Evolutionary conservation across 2,329 filamentous ascomycete species (phyloP), one percentile per base, ranked within the genome.

Genomic region (Ophiocordyceps robertsii): DNA sequence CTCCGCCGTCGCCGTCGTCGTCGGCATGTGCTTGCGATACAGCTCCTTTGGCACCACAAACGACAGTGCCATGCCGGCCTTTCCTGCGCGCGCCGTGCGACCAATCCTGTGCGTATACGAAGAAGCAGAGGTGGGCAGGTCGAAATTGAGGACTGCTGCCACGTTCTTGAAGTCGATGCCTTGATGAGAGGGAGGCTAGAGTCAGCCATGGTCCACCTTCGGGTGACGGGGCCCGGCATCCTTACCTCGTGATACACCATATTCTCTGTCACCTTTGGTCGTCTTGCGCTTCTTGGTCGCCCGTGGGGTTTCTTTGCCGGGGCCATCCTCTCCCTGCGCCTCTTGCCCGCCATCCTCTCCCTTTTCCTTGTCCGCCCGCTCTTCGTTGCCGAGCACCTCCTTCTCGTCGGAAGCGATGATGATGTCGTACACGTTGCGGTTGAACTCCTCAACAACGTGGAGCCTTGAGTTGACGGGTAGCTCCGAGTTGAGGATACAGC

Each of bases 81-180:
- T 86, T 11, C 89, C 90, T 2, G 89, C 92, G 47, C 92, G 78
- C 2, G 87, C 92, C 6, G 92, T 98, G 29, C 92, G 80, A 29
- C 92, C 92, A 54, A 98, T 94, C 42, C 92, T 82, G 64, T 98
- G 92, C n/a, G 85, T 93, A 62, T 98, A 98, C 9, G 87, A 94
- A 58, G 87, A 93, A 32, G 87, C 82, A 9, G 81, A 83, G 14
- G 80, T 77, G 1, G 92, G 92, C 14, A 98, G 80, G 61, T 98
- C 92, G 60, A 98, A 98, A 66, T 98, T 98, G 58, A 98, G 78
- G 21, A 98, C 89, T 48, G 85, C 88, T 3, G 87, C 80, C 43
- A 98, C 89, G 56, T 95, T 90, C 55, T 92, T 82, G 68, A 98
- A 98, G 63, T 98, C 92, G 53, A 98, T 93, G 13, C 44, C 43